phyloP scores from a whole-genome alignment of 441 rosid species.

The Macaranga tanarius region DNA sequence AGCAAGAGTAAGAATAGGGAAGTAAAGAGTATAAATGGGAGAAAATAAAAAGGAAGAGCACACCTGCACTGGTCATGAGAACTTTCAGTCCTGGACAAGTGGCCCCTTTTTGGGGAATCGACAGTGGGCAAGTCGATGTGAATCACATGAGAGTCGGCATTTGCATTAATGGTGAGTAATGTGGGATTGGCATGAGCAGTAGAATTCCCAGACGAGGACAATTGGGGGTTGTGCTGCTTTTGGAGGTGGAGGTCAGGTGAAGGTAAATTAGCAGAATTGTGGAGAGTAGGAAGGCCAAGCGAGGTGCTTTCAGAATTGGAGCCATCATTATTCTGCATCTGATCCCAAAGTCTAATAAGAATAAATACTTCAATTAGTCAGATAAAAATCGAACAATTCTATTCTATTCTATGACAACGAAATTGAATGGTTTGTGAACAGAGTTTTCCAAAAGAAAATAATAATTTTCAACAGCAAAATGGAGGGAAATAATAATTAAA shows the following conservation, averaged over 20 bases:
- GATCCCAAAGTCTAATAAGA: conserved; percentile 10
- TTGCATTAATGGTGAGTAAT: conserved; percentile 33
- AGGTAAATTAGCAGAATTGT: not conserved
- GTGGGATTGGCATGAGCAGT: conserved; percentile 22
- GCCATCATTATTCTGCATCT: conserved; percentile 54
- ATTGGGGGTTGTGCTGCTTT: conserved; percentile 42
- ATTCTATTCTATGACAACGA: too few species aligned
- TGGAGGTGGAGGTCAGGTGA: conserved; percentile 27
- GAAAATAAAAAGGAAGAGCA: not conserved
- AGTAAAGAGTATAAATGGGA: too few species aligned
- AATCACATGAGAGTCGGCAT: conserved; percentile 33
- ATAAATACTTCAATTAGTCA: not conserved
- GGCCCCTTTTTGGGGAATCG: conserved; percentile 47
- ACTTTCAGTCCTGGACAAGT: conserved; percentile 50
- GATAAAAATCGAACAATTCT: too few species aligned
- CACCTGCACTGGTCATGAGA: conserved; percentile 80
- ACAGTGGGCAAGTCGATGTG: conserved; percentile 26
- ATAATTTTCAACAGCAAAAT: too few species aligned
- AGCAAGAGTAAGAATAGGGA: not conserved
- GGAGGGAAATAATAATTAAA: too few species aligned
- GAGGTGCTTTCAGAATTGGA: not conserved
- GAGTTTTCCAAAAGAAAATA: too few species aligned
- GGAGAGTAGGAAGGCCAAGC: conserved; percentile 12
- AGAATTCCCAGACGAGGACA: conserved; percentile 6
- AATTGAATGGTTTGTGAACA: too few species aligned